These are phyloP conservation scores for Pyrenochaeta sp. DNA, from an alignment of 2,329 filamentous ascomycete species.

Conservation along the genomic window DNA sequence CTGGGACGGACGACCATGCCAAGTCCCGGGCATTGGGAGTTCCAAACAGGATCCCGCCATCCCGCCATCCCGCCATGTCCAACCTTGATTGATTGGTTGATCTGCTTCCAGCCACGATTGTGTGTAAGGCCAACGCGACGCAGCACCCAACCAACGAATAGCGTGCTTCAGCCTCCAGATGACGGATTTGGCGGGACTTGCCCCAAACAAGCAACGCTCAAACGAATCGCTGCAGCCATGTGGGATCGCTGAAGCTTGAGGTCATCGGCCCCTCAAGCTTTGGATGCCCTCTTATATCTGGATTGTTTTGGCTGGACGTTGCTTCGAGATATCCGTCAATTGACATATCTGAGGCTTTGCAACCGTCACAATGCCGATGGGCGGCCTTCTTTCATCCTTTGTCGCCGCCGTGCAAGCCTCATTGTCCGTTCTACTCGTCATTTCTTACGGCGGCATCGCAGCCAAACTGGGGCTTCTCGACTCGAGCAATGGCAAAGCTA, in stretches of 20 bases:
- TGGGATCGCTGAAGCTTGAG: slow-evolving; percentile 7
- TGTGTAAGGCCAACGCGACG: too few relatives aligned
- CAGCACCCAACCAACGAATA: slow-evolving; percentile 12
- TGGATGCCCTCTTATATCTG: neutral
- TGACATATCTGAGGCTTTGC: neutral
- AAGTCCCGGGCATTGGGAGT: too few relatives aligned
- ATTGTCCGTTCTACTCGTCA: slow-evolving; percentile 62
- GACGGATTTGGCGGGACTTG: slow-evolving; percentile 11
- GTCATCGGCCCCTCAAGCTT: slow-evolving; percentile 3
- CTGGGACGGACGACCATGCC: too few relatives aligned
- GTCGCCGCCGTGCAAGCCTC: slow-evolving; percentile 64
- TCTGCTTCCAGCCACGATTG: too few relatives aligned
- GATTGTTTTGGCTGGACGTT: neutral
- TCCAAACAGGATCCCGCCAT: too few relatives aligned
- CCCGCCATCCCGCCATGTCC: too few relatives aligned
- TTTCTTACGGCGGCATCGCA: slow-evolving; percentile 60
- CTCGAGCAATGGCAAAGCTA: slow-evolving; percentile 59
- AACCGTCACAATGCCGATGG: slow-evolving; percentile 1
- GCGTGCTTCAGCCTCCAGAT: slow-evolving; percentile 21
- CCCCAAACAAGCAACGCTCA: slow-evolving; percentile 12
- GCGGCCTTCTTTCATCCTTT: slow-evolving; percentile 49
- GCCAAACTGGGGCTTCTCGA: slow-evolving; percentile 58
- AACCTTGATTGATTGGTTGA: too few relatives aligned
- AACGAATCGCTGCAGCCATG: slow-evolving; percentile 4
- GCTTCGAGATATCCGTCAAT: neutral